Evolutionary conservation across 345 rosid genomes (phyloP), one percentile per base, ranked within the genome.

Genomic region (Clarkia xantiana): DNA sequence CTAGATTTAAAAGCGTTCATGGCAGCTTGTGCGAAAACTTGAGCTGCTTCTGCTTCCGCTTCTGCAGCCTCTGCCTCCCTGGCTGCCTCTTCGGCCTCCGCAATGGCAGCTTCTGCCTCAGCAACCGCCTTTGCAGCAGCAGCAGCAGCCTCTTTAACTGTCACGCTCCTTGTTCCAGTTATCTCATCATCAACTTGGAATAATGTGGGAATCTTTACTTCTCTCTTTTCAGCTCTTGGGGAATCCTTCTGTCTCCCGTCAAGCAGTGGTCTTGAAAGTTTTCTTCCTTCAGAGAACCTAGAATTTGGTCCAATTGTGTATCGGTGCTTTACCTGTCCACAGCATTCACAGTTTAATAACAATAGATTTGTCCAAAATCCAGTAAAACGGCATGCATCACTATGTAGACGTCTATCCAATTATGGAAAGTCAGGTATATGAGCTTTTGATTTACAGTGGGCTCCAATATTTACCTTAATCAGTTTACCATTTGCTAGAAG

Each of bases 41-140:
- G 82, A 12, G 96, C 89, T 40, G 98, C 96, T 65, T 86, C 98
- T 2, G 98, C 98, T 79, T 83, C 94, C 8, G 89, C 96, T 71
- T 91, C 98, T 40, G 94, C 96, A 54, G 68, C 77, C 47, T 79
- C 98, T 45, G 98, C 98, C 67, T 83, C 85, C 74, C 81, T 79
- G 58, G 96, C 94, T 45, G 96, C 98, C 69, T 69, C 77, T 75
- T 80, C 96, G 66, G 98, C 98, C 70, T 83, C 98, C 36, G 94
- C 77, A 46, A 81, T 79, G 10, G 98, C 96, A 61, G 71, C 76
- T 64, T 91, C 98, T 25, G 98, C 98, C 66, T 84, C 96, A 59
- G 89, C 94, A 62, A 91, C 80, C 62, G 96, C 94, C 68, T 67
- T 76, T 61, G 96, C 94, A 53, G 98, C 94, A 23, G 93, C 86